A percentile compares a stretch with the other conserved stretches of the same genome.
Conservation (phyloP, 208 protist species). For the Wallacemonas sp. region DNA sequence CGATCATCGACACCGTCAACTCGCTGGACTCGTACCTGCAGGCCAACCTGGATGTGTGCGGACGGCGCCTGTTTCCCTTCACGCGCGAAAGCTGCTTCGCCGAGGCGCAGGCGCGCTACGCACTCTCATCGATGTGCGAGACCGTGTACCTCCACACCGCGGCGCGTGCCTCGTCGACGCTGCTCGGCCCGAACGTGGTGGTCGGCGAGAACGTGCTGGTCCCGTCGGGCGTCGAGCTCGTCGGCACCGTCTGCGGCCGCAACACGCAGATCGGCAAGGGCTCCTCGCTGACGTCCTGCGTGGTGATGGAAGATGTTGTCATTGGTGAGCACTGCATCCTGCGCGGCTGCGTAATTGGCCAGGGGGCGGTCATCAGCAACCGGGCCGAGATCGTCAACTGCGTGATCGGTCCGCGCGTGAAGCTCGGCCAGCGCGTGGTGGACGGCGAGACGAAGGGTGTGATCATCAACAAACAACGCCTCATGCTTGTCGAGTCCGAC, state of each 20-base stretch:
- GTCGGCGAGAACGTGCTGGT: conserved; percentile 65
- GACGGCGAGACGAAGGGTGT: conserved; percentile 23
- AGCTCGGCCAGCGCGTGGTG: conserved; percentile 36
- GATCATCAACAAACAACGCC: conserved; percentile 3
- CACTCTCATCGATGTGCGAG: conserved; percentile 60
- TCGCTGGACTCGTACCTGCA: conserved; percentile 73
- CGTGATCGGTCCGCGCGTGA: conserved; percentile 52
- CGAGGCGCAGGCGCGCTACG: conserved; percentile 64
- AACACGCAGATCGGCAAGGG: conserved; percentile 62
- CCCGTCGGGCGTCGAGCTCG: conserved; percentile 47
- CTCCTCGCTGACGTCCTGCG: conserved; percentile 52
- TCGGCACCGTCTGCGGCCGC: conserved; percentile 55
- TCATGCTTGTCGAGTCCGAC: background rate
- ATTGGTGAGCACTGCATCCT: conserved; percentile 62
- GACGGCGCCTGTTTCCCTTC: conserved; percentile 74
- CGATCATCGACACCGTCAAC: conserved; percentile 60
- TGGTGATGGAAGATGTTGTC: conserved; percentile 63
- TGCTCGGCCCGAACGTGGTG: conserved; percentile 53
- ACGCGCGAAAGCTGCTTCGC: conserved; percentile 85
- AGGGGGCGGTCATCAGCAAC: conserved; percentile 43
- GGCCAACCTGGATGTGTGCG: conserved; percentile 76
- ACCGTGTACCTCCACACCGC: conserved; percentile 79
- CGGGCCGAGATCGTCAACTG: conserved; percentile 50
- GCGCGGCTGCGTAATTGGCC: conserved; percentile 61
- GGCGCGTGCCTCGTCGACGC: conserved; percentile 24